phyloP scores from a whole-genome alignment of 352 stramenopile genomes.

The Elongisporangium prolatum region DNA sequence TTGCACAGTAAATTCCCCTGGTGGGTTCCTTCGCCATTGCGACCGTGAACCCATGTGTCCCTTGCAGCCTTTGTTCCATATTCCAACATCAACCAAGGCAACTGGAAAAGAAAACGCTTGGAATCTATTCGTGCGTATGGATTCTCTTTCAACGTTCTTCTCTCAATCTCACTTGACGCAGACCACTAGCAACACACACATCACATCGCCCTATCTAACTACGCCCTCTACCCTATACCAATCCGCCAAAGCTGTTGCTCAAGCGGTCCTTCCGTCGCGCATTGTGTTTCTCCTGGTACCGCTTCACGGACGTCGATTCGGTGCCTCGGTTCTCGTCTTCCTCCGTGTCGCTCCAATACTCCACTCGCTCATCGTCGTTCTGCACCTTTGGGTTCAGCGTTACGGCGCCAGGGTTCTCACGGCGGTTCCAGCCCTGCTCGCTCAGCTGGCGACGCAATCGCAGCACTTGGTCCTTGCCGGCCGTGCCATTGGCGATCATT shows the following conservation, averaged over 20 bases:
- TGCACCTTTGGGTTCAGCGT: constrained; percentile 3
- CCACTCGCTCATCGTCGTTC: constrained; percentile 12
- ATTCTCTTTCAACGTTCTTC: background rate
- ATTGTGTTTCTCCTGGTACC: constrained; percentile 53
- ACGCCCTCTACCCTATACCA: background rate
- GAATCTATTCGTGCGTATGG: background rate
- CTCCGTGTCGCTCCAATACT: constrained; percentile 19
- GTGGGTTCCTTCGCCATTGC: background rate
- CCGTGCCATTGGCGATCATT: constrained; percentile 77
- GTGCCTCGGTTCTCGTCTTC: constrained; percentile 4
- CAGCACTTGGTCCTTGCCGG: constrained; percentile 61
- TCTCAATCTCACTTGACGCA: background rate
- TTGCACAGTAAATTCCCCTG: background rate
- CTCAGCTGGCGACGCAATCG: constrained; percentile 60
- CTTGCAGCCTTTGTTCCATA: background rate
- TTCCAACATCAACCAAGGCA: background rate
- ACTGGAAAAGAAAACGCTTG: background rate
- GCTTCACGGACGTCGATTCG: constrained; percentile 31
- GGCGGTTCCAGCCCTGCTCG: constrained; percentile 57
- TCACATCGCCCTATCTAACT: background rate
- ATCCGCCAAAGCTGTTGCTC: constrained; percentile 6
- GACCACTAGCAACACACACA: background rate
- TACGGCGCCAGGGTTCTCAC: constrained; percentile 28
- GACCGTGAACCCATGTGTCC: background rate
- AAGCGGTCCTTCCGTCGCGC: constrained; percentile 44